Conservation (phyloP, 371 early-diverging fungal genomes). For the Mortierella sp. region DNA sequence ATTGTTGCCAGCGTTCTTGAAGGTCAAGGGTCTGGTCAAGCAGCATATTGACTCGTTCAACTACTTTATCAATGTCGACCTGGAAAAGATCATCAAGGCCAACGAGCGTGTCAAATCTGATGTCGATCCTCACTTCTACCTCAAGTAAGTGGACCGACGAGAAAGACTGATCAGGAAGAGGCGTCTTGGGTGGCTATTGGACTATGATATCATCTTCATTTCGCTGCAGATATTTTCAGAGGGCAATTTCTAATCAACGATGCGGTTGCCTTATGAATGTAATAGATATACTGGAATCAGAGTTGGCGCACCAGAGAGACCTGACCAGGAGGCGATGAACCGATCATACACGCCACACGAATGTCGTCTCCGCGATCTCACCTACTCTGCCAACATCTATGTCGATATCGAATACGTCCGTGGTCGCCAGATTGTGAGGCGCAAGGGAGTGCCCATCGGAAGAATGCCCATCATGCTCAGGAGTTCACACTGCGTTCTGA, state of each 20-base stretch:
- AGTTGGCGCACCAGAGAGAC: slow-evolving; percentile 89
- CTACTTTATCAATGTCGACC: slow-evolving; percentile 97
- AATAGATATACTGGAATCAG: slow-evolving; percentile 91
- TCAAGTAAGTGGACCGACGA: slow-evolving; percentile 75
- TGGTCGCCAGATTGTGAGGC: slow-evolving; percentile 88
- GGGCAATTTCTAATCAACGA: slow-evolving; percentile 21
- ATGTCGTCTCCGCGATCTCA: slow-evolving; percentile 98
- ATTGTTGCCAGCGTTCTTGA: slow-evolving; percentile 97
- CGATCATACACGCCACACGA: slow-evolving; percentile 96
- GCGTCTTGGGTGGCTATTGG: neutral
- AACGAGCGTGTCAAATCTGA: slow-evolving; percentile 98
- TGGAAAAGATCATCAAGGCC: slow-evolving; percentile 96
- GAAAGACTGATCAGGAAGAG: neutral
- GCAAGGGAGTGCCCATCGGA: slow-evolving; percentile 94
- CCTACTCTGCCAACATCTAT: slow-evolving; percentile 96
- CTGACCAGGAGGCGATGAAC: slow-evolving; percentile 83
- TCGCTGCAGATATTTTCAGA: slow-evolving; percentile 20
- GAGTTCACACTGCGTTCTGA: slow-evolving; percentile 90
- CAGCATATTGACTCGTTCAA: slow-evolving; percentile 99
- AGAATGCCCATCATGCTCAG: slow-evolving; percentile 99
- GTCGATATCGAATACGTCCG: slow-evolving; percentile 99
- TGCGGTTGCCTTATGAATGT: neutral
- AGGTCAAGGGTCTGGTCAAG: slow-evolving; percentile 98
- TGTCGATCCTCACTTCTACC: slow-evolving; percentile 97
- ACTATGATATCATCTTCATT: neutral